Base-by-base conservation (phyloP, 2,329 filamentous ascomycete genomes). In the Colletotrichum sp. region DNA sequence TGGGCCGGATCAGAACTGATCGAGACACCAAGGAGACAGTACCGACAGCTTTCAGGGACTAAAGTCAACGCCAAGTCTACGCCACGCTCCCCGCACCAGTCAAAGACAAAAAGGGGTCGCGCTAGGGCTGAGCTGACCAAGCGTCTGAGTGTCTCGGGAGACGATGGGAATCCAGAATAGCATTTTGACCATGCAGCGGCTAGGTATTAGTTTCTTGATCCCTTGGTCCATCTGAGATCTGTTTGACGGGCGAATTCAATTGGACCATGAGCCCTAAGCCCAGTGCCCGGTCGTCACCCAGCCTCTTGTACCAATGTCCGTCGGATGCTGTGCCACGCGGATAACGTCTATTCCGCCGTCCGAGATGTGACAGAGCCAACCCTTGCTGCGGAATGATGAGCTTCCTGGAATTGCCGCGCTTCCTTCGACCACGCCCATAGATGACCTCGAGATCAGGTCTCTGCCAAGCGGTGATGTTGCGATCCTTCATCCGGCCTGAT, bases 281-380 rank as follows among this genome's bases (percentile, higher is more conserved):
- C 39, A 10, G 39, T 10, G 10, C n/a, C 10, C n/a, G 44, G 55
- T 26, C 9, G 1, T 7, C 1, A 0, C 13, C 26, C 26, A 30
- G 36, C 63, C 63, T 32, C 39, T n/a, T 16, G 39, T 1, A 1
- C 5, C 36, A 18, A 12, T 1, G 34, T 0, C 3, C 24, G 7
- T 24, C 28, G 34, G 44, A 26, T 55, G 68, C 68, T 71, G 59
- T 71, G 59, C 59, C 68, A 71, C 68, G 68, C 68, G 68, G 68
- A 63, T 64, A 6, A 4, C 5, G 59, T 64, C 48, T 24, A 52
- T 64, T 24, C 68, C 68, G 67, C 32, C 1, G 26, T 36, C 67
- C 32, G n/a, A 15, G 15, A 10, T 30, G 34, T 48, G 24, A 59
- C 28, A 48, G 28, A 62, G 59, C 6, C 10, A 28, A 26, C 26